These are phyloP conservation scores for Camellia oleifera DNA, from an alignment of 179 eudicot species.

Conservation along the genomic window DNA sequence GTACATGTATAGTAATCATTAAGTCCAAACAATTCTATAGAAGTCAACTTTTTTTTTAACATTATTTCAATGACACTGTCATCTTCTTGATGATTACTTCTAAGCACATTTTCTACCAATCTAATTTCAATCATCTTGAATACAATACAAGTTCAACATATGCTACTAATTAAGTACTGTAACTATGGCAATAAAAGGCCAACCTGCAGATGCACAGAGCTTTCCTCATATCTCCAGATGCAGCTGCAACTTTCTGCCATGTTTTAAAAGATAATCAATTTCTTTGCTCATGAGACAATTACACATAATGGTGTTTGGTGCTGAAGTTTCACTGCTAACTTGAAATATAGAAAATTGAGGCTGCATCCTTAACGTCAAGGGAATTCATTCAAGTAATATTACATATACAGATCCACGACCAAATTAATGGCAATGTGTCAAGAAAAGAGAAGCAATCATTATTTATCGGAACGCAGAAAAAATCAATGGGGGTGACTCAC, in stretches of 20 bases:
- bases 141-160: neutral
- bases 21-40: too few relatives aligned
- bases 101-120: neutral
- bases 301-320: neutral
- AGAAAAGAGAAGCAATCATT: conserved; percentile 4
- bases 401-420: neutral
- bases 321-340: neutral
- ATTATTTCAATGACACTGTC: too few relatives aligned
- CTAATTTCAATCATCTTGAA: neutral
- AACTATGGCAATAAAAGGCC: conserved; percentile 14
- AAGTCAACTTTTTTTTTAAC: too few relatives aligned
- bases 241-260: conserved; percentile 92
- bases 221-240: conserved; percentile 96
- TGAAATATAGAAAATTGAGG: neutral
- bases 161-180: neutral
- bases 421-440: neutral
- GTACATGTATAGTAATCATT: too few relatives aligned
- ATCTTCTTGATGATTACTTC: too few relatives aligned
- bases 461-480: conserved; percentile 7
- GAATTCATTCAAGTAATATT: neutral
- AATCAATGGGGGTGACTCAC: conserved; percentile 41
- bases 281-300: neutral
- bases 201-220: conserved; percentile 91
- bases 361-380: neutral
- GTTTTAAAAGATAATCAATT: conserved; percentile 13